Evolutionary conservation across 768 basidiomycete species (phyloP), one percentile per base, ranked within the genome.

Genomic region (Pleurotus eryngii): DNA sequence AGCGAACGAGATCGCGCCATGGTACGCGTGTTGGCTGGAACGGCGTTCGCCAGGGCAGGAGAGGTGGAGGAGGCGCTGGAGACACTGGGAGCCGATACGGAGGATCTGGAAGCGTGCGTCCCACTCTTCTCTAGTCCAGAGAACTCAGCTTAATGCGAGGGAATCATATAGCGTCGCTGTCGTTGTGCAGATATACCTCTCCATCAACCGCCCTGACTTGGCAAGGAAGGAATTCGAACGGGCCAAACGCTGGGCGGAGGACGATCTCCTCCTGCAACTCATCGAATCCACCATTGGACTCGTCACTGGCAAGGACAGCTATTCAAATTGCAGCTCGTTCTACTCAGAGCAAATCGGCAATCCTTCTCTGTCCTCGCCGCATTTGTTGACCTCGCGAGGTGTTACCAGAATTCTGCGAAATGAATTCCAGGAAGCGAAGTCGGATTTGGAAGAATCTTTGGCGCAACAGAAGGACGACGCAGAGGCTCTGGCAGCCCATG

Each of bases 11-110:
- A 91, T 61, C 91, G 85, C 67, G 82, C 84, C 17, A 68, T 85
- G 45, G 92, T 95, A 5, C 78, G 85, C 54, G 90, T 92, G 26
- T 72, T 92, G 17, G 91, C 92, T 27, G 93, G 87, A n/a, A 92
- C 88, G 11, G 91, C 92, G 0, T 96, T 96, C 69, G 81, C 86
- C 14, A 75, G 83, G 35, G 90, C 90, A 14, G 89, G 87, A 2
- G 95, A 97, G 72, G 72, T 90, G 9, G 95, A 97, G 70, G 95
- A 98, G 72, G 95, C 94, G 1, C 74, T 97, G 22, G 95, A 96
- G 71, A 95, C 91, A 0, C 77, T 98, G 30, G 54, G 86, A 6
- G 82, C 81, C 5, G 87, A 85, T 48, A 83, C 84, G 30, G 82
- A 87, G 60, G 90, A 92, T 63, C 80, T 94, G 38, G 95, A 98